Base-by-base conservation (phyloP, 2,329 filamentous ascomycete species). In the Diaporthe citrichinensis region DNA sequence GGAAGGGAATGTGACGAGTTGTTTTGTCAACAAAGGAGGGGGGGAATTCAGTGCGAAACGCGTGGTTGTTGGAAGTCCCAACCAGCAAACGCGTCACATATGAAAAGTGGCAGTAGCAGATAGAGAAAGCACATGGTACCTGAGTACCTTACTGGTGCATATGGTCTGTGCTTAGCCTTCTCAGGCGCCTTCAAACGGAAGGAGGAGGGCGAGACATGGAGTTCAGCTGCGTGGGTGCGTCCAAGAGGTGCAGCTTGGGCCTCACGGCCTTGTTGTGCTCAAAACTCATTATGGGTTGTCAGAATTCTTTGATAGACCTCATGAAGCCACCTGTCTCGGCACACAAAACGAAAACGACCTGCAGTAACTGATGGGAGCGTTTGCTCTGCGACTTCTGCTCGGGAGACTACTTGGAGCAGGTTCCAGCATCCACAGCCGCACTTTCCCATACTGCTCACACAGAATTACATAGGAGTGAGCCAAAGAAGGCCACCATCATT, bases 71-170 rank as follows among this genome's bases (percentile, higher is more conserved):
- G 34, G 36, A 12, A 10, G 49, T 36, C 41, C 49, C 41, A 31
- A 8, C 17, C 61, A 49, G 41, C 65, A 69, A 69, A 69, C 49
- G n/a, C 65, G 49, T 28, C 49, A 69, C n/a, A 28, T 12, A 2
- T 20, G 41, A 28, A 5, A 31, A 28, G 20, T 34, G 12, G 46
- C 62, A 28, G 62, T 39, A 4, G 23, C 62, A 68, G 46, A 68
- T 31, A 68, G 55, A 68, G 46, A 10, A 7, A 25, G 15, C 20
- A 6, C 31, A n/a, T 68, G 23, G n/a, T 41, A 55, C 9, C 31
- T 23, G 15, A 25, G 62, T 67, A 67, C n/a, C 7, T 31, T 6
- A 23, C 31, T 15, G n/a, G 31, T 53, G 14, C 4, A 39, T 12
- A 39, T 53, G 65, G 49, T 14, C 49, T 34, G 65, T 69, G 65